phyloP scores from a whole-genome alignment of 257 asterid species.

The Solanum rostratum region DNA sequence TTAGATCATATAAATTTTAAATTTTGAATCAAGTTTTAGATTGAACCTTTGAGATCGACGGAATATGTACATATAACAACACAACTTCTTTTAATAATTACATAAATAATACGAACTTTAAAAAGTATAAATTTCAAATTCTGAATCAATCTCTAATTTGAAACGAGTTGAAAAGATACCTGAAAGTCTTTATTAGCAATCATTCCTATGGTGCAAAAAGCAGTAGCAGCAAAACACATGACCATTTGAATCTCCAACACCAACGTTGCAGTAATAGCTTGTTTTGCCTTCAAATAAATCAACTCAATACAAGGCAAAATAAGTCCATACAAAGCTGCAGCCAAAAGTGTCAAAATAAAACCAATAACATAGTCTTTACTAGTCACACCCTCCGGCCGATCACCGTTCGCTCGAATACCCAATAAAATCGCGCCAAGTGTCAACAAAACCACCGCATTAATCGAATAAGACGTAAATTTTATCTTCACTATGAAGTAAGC shows the following conservation, averaged over 20 bases:
- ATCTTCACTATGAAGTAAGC: not conserved
- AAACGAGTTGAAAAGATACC: not conserved
- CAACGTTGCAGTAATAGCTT: not conserved
- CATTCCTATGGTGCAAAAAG: not conserved
- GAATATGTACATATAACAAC: not conserved
- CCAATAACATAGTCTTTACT: not conserved
- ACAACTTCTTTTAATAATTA: not conserved
- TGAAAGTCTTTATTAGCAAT: not conserved
- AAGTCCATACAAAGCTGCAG: not conserved
- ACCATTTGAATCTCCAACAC: not conserved
- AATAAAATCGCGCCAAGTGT: not conserved
- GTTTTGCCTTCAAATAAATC: not conserved
- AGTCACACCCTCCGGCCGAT: not conserved
- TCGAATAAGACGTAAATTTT: not conserved
- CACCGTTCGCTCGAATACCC: not conserved
- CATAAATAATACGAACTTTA: no score
- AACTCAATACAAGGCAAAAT: not conserved
- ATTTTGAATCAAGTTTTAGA: no score
- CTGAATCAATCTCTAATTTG: not conserved
- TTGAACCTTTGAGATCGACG: no score
- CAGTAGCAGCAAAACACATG: not conserved
- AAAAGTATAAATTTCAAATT: not conserved
- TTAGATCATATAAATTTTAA: not conserved
- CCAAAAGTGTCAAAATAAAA: not conserved
- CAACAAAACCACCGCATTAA: not conserved